A percentile compares a stretch with the other conserved stretches of the same genome.
Evolutionary conservation across 2,329 filamentous ascomycete genomes (phyloP).

Genomic region (Colletotrichum spinosum): DNA sequence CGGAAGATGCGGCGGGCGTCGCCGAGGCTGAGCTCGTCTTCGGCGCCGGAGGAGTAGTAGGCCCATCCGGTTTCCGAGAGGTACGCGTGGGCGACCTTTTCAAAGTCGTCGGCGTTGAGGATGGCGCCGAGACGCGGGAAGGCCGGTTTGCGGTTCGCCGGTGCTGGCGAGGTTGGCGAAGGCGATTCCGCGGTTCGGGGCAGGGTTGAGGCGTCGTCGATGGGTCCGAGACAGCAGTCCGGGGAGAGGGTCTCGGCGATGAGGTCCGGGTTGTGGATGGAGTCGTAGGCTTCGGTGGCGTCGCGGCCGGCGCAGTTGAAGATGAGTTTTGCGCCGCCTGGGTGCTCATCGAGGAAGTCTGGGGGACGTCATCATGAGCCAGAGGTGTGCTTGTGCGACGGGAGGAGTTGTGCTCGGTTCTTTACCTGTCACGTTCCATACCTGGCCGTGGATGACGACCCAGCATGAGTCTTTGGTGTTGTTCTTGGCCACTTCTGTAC

Average conservation of each 20-base stretch:
- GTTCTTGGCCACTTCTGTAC: slow-evolving; percentile 38
- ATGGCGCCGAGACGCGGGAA: slow-evolving; percentile 45
- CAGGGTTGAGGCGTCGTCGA: slow-evolving; percentile 38
- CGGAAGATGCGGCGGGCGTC: slow-evolving; percentile 81
- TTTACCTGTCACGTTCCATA: slow-evolving; percentile 40
- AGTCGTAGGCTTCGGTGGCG: slow-evolving; percentile 49
- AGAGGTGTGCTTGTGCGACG: background rate
- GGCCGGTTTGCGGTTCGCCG: background rate
- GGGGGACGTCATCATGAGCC: background rate
- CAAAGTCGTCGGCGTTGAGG: slow-evolving; percentile 52
- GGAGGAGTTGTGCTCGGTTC: too few relatives aligned
- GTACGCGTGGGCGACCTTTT: slow-evolving; percentile 46
- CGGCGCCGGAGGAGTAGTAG: slow-evolving; percentile 86
- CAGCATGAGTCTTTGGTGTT: slow-evolving; percentile 39
- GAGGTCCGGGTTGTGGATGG: slow-evolving; percentile 46
- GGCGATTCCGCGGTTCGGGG: background rate
- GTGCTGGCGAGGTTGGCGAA: background rate
- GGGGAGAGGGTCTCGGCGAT: slow-evolving; percentile 44
- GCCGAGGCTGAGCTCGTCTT: slow-evolving; percentile 79
- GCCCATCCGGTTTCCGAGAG: slow-evolving; percentile 47
- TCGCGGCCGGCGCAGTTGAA: slow-evolving; percentile 48
- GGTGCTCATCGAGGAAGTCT: slow-evolving; percentile 48
- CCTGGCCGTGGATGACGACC: slow-evolving; percentile 39
- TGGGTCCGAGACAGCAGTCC: slow-evolving; percentile 41
- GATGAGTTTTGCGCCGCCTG: slow-evolving; percentile 48